Percentiles rank a stretch among this genome's conserved stretches.
These are phyloP conservation scores for Calocybe gangraenosa DNA, from an alignment of 768 basidiomycete species.

Conservation along the genomic window DNA sequence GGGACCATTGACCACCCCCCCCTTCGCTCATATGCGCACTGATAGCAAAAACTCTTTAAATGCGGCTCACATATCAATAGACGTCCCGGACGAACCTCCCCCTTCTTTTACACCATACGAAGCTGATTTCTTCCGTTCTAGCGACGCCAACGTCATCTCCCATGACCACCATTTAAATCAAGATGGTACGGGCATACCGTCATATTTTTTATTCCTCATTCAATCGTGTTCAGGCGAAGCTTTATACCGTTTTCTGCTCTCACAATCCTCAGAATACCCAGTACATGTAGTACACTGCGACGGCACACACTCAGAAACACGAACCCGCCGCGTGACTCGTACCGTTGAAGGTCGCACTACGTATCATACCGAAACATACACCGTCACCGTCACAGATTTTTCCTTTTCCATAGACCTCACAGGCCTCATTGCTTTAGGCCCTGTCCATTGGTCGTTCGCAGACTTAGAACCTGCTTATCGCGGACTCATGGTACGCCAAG, in stretches of 20 bases:
- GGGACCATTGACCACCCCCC: no score
- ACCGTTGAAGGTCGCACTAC: conserved; percentile 23
- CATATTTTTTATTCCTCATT: background rate
- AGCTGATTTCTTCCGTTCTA: conserved; percentile 52
- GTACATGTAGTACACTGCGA: conserved; percentile 37
- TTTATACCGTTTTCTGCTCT: conserved; percentile 62
- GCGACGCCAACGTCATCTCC: conserved; percentile 52
- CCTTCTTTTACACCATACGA: conserved; percentile 61
- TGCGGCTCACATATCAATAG: no score
- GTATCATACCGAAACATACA: conserved; percentile 40
- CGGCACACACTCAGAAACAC: conserved; percentile 50
- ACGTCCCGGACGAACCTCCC: conserved; percentile 7
- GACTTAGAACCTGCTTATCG: conserved; percentile 58
- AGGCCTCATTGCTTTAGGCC: conserved; percentile 32
- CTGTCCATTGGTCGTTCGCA: conserved; percentile 50
- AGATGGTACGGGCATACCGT: conserved; percentile 39
- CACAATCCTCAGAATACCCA: conserved; percentile 43
- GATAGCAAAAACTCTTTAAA: no score
- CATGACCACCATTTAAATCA: conserved; percentile 68
- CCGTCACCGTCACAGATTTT: conserved; percentile 54
- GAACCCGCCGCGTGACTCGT: conserved; percentile 33
- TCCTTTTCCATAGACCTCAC: conserved; percentile 54
- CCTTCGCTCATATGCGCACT: no score
- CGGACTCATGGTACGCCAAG: conserved; percentile 51
- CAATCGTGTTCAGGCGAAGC: conserved; percentile 47